These are phyloP conservation scores for Candida pseudofarinosa DNA, from an alignment of 805 yeast genomes.

Conservation along the genomic window DNA sequence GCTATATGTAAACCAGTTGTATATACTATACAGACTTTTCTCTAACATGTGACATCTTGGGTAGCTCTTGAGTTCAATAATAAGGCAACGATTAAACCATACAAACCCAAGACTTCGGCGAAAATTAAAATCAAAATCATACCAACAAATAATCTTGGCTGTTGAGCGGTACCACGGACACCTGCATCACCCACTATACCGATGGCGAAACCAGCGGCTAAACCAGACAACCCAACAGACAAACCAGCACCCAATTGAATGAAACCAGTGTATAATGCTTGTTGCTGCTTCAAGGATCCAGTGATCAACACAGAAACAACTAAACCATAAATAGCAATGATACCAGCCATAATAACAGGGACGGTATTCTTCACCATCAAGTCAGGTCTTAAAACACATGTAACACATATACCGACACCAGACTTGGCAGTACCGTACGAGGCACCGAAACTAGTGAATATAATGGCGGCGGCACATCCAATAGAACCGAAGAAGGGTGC, in stretches of 20 bases:
- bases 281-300: conserved; percentile 81
- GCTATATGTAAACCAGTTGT: not conserved
- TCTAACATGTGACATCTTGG: conserved; percentile 79
- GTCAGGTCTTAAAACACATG: conserved; percentile 96
- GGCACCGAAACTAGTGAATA: conserved; percentile 98
- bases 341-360: conserved; percentile 99
- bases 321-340: conserved; percentile 95
- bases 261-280: conserved; percentile 94
- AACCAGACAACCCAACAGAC: conserved; percentile 93
- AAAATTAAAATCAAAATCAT: conserved; percentile 97
- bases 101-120: conserved; percentile 97
- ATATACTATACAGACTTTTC: not conserved
- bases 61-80: conserved; percentile 96
- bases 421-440: conserved; percentile 99
- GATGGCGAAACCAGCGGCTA: conserved; percentile 98
- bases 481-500: conserved; percentile 98
- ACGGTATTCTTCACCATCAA: conserved; percentile 88
- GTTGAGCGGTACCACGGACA: conserved; percentile 97
- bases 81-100: conserved; percentile 97
- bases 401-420: conserved; percentile 99
- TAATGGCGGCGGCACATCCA: conserved; percentile 99
- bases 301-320: conserved; percentile 95
- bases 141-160: conserved; percentile 97
- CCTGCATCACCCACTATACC: conserved; percentile 99
- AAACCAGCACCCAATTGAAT: conserved; percentile 98